Evolutionary conservation across 2,329 filamentous ascomycete genomes (phyloP).

Genomic region (Incumbomyces delicatus): DNA sequence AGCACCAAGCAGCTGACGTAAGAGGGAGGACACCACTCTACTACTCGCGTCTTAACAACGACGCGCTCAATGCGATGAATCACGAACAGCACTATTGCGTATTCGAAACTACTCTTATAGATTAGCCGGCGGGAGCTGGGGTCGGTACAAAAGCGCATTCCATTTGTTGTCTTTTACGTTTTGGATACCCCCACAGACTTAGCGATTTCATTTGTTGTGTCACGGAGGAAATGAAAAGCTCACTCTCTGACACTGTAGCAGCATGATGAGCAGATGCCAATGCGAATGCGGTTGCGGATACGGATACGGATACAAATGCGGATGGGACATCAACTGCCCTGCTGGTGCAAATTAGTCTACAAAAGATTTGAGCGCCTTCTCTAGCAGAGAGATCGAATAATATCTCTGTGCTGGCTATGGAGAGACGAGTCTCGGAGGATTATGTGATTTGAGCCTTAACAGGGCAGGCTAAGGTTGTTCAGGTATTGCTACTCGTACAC

Average conservation of each 20-base stretch:
- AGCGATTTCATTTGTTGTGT: constrained; percentile 1
- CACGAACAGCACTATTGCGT: not conserved
- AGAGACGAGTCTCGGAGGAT: constrained; percentile 1
- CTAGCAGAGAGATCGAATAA: too few species aligned
- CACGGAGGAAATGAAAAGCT: not conserved
- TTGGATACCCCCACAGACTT: constrained; percentile 5
- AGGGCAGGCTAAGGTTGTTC: too few species aligned
- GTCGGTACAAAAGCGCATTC: not conserved
- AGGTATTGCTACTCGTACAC: too few species aligned
- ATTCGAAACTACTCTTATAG: too few species aligned
- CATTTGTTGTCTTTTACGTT: not conserved
- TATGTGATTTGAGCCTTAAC: not conserved
- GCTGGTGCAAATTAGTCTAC: not conserved
- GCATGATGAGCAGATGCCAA: not conserved
- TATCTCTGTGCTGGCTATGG: not conserved
- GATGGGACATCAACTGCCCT: too few species aligned
- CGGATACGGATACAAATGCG: too few species aligned
- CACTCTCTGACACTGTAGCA: not conserved
- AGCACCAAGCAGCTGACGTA: not conserved
- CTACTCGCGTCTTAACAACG: too few species aligned
- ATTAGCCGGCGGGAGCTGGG: not conserved
- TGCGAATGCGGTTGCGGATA: not conserved
- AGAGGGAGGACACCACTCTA: too few species aligned
- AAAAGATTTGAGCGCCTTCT: not conserved
- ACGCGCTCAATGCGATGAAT: not conserved